Percentiles rank a stretch among this genome's conserved stretches.
These are phyloP conservation scores for Murraya koenigii DNA, from an alignment of 345 rosid genomes.

Conservation along the genomic window DNA sequence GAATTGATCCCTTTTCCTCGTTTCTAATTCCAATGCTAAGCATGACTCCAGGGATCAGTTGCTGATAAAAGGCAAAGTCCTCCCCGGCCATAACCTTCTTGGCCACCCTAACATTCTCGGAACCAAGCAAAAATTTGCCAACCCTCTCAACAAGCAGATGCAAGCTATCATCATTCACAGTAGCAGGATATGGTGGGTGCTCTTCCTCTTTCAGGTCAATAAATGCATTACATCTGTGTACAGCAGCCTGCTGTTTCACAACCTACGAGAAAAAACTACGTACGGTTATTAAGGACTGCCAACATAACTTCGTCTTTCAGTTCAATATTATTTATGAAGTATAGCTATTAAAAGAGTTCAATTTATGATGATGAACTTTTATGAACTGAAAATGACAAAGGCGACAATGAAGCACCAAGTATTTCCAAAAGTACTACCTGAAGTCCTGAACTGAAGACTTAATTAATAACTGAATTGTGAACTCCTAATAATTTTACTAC, in stretches of 20 bases:
- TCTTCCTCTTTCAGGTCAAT: slow-evolving; percentile 46
- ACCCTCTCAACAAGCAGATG: slow-evolving; percentile 49
- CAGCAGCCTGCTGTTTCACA: slow-evolving; percentile 59
- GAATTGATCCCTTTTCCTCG: slow-evolving; percentile 61
- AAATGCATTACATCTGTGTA: slow-evolving; percentile 59
- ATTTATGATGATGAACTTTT: background rate
- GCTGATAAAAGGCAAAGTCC: slow-evolving; percentile 83
- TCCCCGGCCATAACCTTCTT: slow-evolving; percentile 70
- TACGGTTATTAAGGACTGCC: slow-evolving; percentile 1
- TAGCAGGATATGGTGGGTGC: slow-evolving; percentile 60
- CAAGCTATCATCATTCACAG: slow-evolving; percentile 56
- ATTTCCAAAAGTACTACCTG: too few species aligned
- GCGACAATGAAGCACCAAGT: background rate
- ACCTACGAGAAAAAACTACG: slow-evolving; percentile 40
- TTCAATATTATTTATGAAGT: too few species aligned
- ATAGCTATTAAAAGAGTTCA: background rate
- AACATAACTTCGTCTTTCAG: too few species aligned
- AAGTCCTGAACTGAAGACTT: background rate
- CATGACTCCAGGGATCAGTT: slow-evolving; percentile 69
- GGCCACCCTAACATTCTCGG: slow-evolving; percentile 43
- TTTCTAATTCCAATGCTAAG: slow-evolving; percentile 65
- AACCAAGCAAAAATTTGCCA: slow-evolving; percentile 53
- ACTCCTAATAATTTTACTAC: background rate
- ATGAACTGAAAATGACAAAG: background rate
- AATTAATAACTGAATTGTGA: background rate